These are phyloP conservation scores for Zygosaccharomyces bailii DNA, from an alignment of 805 yeast species.

Conservation along the genomic window DNA sequence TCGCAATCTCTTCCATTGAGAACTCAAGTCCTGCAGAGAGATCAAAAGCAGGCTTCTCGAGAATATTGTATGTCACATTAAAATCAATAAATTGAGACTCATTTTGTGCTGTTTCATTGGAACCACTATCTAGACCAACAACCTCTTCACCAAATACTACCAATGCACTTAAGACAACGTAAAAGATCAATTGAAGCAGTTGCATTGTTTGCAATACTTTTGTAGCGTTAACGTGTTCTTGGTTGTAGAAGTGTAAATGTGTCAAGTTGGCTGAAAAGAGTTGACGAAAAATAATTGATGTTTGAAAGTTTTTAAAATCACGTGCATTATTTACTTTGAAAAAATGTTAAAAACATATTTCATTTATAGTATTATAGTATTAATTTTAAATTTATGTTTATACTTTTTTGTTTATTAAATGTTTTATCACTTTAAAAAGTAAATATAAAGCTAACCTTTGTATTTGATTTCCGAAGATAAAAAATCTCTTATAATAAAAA, in stretches of 20 bases:
- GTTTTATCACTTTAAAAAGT: no score
- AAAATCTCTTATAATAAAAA: not conserved
- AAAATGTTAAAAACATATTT: no score
- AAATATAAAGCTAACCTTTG: no score
- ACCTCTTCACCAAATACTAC: not conserved
- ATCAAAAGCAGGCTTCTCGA: slow-evolving; percentile 42
- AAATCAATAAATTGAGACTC: slow-evolving; percentile 35
- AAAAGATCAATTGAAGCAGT: not conserved
- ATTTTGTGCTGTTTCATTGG: slow-evolving; percentile 4
- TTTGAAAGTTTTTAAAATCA: not conserved
- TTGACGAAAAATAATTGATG: no score
- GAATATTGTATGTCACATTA: slow-evolving; percentile 47
- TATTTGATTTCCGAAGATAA: slow-evolving; percentile 1
- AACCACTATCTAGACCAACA: not conserved
- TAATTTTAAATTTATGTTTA: no score
- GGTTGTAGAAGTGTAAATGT: no score
- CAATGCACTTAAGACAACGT: not conserved
- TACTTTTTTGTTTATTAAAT: not conserved
- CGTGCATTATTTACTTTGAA: slow-evolving; percentile 1
- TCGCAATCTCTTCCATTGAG: slow-evolving; percentile 51
- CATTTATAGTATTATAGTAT: no score
- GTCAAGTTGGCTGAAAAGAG: no score
- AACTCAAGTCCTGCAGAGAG: slow-evolving; percentile 41
- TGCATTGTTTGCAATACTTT: not conserved
- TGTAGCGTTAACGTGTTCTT: not conserved